These are phyloP conservation scores for Peribolospora kevripleyi DNA, from an alignment of 768 basidiomycete species.

Conservation along the genomic window DNA sequence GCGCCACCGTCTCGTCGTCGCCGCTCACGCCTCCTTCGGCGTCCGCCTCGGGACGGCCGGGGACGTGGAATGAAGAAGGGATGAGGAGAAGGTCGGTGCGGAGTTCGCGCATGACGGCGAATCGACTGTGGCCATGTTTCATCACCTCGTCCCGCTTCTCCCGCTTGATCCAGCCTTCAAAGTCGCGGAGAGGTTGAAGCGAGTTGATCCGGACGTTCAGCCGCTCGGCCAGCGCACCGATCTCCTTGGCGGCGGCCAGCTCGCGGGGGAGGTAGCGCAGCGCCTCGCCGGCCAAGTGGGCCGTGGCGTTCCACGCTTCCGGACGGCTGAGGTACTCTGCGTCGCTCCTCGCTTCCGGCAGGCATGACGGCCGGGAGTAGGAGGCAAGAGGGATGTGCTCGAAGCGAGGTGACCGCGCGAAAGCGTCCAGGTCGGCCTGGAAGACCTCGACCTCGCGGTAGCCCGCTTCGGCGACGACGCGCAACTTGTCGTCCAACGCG, in stretches of 20 bases:
- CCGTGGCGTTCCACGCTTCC: too few species aligned
- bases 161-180: conserved; percentile 19
- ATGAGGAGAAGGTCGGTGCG: conserved; percentile 20
- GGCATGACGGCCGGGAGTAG: too few species aligned
- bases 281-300: conserved; percentile 6
- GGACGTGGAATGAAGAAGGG: conserved; percentile 12
- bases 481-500: conserved; percentile 18
- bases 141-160: conserved; percentile 16
- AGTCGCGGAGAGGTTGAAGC: conserved; percentile 22
- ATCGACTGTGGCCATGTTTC: conserved; percentile 16
- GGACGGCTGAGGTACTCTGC: too few species aligned
- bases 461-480: conserved; percentile 10
- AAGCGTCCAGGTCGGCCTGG: conserved; percentile 14
- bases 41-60: conserved; percentile 13
- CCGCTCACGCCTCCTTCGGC: conserved; percentile 7
- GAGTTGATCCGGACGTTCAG: conserved; percentile 16
- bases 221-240: conserved; percentile 4
- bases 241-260: conserved; percentile 1
- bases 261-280: conserved; percentile 6
- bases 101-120: conserved; percentile 18
- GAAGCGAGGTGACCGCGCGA: conserved; percentile 5
- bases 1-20: conserved; percentile 10
- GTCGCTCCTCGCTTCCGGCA: too few species aligned
- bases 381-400: conserved; percentile 7
- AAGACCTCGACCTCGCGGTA: conserved; percentile 17